Evolutionary conservation across 306 rosid species (phyloP).

Genomic region (Betula pendula): DNA sequence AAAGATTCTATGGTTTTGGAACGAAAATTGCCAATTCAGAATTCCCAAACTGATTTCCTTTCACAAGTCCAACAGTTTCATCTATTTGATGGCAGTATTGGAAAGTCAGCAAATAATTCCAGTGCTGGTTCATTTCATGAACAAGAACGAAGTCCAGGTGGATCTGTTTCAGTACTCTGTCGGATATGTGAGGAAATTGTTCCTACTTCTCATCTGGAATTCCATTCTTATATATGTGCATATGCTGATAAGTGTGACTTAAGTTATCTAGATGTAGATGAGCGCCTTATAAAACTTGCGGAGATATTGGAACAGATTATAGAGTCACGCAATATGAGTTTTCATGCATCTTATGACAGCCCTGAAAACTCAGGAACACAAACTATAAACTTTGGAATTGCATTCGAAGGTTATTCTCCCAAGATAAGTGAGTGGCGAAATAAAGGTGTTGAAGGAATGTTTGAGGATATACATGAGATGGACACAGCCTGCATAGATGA

Average conservation of each 20-base stretch:
- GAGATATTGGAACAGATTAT: slow-evolving; percentile 10
- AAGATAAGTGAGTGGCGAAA: slow-evolving; percentile 10
- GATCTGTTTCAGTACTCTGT: slow-evolving; percentile 4
- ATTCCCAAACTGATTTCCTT: slow-evolving; percentile 2
- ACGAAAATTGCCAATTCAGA: slow-evolving; percentile 1
- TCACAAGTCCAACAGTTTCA: slow-evolving; percentile 4
- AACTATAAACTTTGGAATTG: not conserved
- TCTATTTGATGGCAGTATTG: not conserved
- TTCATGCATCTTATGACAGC: slow-evolving; percentile 4
- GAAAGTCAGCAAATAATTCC: slow-evolving; percentile 8
- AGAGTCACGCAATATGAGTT: slow-evolving; percentile 8
- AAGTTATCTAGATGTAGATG: slow-evolving; percentile 10
- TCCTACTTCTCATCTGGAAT: slow-evolving; percentile 15
- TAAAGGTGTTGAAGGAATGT: slow-evolving; percentile 19
- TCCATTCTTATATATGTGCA: slow-evolving; percentile 15
- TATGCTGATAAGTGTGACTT: slow-evolving; percentile 11
- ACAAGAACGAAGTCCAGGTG: not conserved
- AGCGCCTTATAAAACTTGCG: slow-evolving; percentile 12
- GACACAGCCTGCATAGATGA: slow-evolving; percentile 11
- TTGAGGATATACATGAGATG: slow-evolving; percentile 20
- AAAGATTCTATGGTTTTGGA: not conserved
- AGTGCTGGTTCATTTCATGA: slow-evolving; percentile 10
- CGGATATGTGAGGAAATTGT: slow-evolving; percentile 15
- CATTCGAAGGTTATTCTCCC: slow-evolving; percentile 3
- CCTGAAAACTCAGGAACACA: slow-evolving; percentile 3